phyloP scores from a whole-genome alignment of 225 moss, liverwort and hornwort genomes.

The Antitrichia curtipendula region DNA sequence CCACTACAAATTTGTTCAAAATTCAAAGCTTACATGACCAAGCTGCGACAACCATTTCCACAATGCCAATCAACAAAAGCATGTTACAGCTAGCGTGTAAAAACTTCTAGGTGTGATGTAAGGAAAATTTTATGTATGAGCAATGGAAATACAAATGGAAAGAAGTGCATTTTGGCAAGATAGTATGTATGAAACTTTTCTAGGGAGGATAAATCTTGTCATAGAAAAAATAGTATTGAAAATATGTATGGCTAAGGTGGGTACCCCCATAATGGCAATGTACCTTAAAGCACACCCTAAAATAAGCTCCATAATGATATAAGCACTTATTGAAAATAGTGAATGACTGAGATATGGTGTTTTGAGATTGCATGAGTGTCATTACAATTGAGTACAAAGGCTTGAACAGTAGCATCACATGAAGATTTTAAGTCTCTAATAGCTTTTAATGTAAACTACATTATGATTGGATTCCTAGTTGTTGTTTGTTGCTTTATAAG shows the following conservation, averaged over 20 bases:
- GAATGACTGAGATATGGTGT: too few species aligned
- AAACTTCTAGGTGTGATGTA: background rate
- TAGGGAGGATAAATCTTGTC: accelerated
- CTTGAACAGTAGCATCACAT: too few species aligned
- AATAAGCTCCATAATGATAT: too few species aligned
- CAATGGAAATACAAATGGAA: background rate
- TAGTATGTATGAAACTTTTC: accelerated
- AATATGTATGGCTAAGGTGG: background rate
- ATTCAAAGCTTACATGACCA: background rate
- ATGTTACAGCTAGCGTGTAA: accelerated
- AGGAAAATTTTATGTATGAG: accelerated
- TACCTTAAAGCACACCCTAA: too few species aligned
- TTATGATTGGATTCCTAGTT: too few species aligned
- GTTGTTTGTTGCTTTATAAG: too few species aligned
- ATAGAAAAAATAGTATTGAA: accelerated
- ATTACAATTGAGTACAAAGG: too few species aligned
- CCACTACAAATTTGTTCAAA: accelerated
- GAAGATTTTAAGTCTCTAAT: too few species aligned
- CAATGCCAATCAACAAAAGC: accelerated
- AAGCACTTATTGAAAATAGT: too few species aligned
- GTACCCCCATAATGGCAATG: too few species aligned
- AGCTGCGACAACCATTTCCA: accelerated
- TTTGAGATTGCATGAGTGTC: too few species aligned
- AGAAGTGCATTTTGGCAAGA: background rate
- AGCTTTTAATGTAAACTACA: too few species aligned